A percentile compares a stretch with the other conserved stretches of the same genome.
Evolutionary conservation across 2,329 filamentous ascomycete genomes (phyloP).

Genomic region (Cadophora gregata): DNA sequence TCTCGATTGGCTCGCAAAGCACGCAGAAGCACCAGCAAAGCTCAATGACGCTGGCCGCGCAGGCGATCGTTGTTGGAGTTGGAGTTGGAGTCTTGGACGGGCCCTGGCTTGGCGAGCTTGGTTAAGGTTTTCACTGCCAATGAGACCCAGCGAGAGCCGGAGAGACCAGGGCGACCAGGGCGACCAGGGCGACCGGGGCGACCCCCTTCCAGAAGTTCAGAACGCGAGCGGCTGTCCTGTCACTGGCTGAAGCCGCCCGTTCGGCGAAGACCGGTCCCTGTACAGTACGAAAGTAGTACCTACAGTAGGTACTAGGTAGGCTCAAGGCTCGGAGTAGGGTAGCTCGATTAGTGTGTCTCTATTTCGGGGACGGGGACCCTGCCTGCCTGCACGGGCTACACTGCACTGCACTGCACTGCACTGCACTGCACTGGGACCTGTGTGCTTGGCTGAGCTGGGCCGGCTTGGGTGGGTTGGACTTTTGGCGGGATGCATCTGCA

Average conservation of each 20-base stretch:
- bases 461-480: background rate
- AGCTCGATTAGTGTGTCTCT: slow-evolving; percentile 8
- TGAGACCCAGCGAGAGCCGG: no score
- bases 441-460: background rate
- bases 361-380: slow-evolving; percentile 20
- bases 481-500: background rate
- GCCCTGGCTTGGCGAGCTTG: no score
- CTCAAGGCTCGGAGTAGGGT: no score
- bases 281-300: no score
- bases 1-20: background rate
- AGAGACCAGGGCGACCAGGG: no score
- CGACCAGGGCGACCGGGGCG: no score
- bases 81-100: no score
- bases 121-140: slow-evolving; percentile 12
- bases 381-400: no score
- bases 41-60: slow-evolving; percentile 10
- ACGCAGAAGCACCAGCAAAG: background rate
- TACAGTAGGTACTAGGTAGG: no score
- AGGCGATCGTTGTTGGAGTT: slow-evolving; percentile 14
- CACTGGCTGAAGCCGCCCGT: slow-evolving; percentile 17
- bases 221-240: slow-evolving; percentile 2
- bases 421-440: no score
- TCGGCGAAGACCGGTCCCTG: slow-evolving; percentile 14
- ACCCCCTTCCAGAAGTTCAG: slow-evolving; percentile 24
- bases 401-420: background rate